These are phyloP conservation scores for Schizochytrium sp. DNA, from an alignment of 108 stramenopile genomes.

Conservation along the genomic window DNA sequence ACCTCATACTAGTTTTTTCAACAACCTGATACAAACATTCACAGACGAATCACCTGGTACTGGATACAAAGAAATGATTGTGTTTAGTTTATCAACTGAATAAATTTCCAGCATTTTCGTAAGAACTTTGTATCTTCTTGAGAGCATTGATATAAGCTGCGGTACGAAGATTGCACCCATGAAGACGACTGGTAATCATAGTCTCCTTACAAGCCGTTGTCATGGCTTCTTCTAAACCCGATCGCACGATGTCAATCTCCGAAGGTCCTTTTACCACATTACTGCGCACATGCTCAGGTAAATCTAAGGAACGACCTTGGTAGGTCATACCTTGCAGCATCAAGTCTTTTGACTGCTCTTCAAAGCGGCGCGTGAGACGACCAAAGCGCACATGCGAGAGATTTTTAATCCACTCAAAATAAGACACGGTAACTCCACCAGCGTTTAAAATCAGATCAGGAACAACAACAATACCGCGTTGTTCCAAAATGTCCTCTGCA, in stretches of 20 bases:
- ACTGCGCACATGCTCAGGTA: background rate
- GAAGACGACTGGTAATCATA: background rate
- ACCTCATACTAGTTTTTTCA: too few relatives aligned
- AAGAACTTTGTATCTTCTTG: constrained; percentile 49
- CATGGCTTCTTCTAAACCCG: constrained; percentile 65
- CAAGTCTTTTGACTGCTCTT: constrained; percentile 59
- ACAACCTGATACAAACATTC: too few relatives aligned
- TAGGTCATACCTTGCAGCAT: constrained; percentile 28
- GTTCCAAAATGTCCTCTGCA: constrained; percentile 61
- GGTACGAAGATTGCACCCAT: constrained; percentile 51
- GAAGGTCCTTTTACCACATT: constrained; percentile 58
- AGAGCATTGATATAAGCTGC: constrained; percentile 62
- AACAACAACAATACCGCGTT: constrained; percentile 37
- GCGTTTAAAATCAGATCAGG: constrained; percentile 65
- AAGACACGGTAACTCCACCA: constrained; percentile 65
- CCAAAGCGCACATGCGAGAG: constrained; percentile 65
- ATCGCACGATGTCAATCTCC: constrained; percentile 63
- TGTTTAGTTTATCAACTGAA: background rate
- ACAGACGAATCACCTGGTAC: too few relatives aligned
- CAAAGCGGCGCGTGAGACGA: constrained; percentile 62
- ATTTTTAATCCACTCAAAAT: constrained; percentile 67
- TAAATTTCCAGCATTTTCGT: constrained; percentile 61
- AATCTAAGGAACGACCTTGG: background rate
- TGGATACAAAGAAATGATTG: too few relatives aligned
- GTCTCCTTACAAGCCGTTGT: constrained; percentile 44